phyloP scores from a whole-genome alignment of 306 rosid species.

The Fragaria ananassa region DNA sequence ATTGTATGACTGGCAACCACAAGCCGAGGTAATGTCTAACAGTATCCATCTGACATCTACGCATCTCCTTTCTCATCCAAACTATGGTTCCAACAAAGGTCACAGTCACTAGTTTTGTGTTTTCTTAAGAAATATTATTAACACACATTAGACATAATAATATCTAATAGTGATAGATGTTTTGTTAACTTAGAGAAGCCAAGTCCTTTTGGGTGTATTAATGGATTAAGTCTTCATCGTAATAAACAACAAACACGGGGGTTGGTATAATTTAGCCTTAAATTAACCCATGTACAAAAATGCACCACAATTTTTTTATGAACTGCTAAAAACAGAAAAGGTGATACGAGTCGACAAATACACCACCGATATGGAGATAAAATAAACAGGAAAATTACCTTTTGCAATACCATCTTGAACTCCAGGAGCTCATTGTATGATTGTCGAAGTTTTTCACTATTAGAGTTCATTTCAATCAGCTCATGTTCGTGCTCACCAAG shows the following conservation, averaged over 20 bases:
- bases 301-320: background rate
- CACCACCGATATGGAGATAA: constrained; percentile 3
- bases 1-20: background rate
- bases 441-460: constrained; percentile 80
- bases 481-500: constrained; percentile 96
- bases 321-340: background rate
- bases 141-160: background rate
- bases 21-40: background rate
- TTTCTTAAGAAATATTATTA: background rate
- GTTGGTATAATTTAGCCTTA: background rate
- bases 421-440: constrained; percentile 95
- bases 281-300: background rate
- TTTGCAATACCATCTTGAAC: constrained; percentile 90
- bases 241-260: background rate
- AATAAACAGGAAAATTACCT: constrained; percentile 48
- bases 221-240: background rate
- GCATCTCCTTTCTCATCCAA: background rate
- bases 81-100: background rate
- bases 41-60: background rate
- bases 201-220: background rate
- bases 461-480: constrained; percentile 85
- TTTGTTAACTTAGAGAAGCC: background rate
- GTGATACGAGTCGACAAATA: background rate
- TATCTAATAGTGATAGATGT: background rate
- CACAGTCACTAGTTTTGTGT: background rate